Percentiles rank a stretch among this genome's conserved stretches.
phyloP scores from a whole-genome alignment of 1,284 basidiomycete species.

The Rhodotorula glutinis region DNA sequence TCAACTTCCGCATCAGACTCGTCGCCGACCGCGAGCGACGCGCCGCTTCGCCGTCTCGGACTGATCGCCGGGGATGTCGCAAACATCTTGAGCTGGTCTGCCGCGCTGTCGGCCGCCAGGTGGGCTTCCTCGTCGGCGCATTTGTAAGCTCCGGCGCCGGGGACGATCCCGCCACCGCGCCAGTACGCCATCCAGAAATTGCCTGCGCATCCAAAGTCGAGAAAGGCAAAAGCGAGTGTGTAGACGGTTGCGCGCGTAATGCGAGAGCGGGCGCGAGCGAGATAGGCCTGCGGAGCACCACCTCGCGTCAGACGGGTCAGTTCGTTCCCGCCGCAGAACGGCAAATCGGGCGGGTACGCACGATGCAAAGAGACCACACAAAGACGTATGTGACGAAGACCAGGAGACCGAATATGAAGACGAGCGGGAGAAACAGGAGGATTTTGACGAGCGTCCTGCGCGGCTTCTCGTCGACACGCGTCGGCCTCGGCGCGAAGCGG shows the following conservation, averaged over 20 bases:
- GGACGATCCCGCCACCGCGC: conserved; percentile 4
- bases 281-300: conserved; percentile 13
- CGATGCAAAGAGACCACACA: conserved; percentile 15
- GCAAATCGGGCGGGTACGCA: background rate
- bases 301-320: background rate
- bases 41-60: too few relatives aligned
- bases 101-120: background rate
- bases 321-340: too few relatives aligned
- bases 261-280: background rate
- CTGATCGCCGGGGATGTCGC: too few relatives aligned
- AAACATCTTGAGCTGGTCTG: background rate
- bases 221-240: background rate
- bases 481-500: background rate
- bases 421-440: conserved; percentile 13
- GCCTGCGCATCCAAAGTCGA: conserved; percentile 14
- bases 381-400: conserved; percentile 20
- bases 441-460: background rate
- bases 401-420: conserved; percentile 18
- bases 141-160: conserved; percentile 1
- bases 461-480: background rate
- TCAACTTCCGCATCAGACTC: background rate
- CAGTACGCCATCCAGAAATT: conserved; percentile 17
- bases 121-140: conserved; percentile 16
- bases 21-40: too few relatives aligned
- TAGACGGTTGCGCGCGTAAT: background rate